Evolutionary conservation across 805 yeast genomes (phyloP).

Genomic region (Torulaspora maleeae): DNA sequence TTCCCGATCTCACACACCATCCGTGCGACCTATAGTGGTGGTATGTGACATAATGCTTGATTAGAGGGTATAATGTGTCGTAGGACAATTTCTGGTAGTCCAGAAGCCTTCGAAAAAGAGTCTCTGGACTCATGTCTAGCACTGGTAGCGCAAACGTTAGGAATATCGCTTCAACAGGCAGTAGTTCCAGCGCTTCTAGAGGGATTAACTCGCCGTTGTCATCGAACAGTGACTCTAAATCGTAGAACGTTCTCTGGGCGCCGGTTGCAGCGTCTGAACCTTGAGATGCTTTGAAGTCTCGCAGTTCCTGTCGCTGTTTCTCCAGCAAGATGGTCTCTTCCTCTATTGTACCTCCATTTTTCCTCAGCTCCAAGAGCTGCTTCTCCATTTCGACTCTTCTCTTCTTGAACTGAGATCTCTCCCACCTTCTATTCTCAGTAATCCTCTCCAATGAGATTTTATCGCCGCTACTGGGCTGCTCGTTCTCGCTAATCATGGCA

Average conservation of each 20-base stretch:
- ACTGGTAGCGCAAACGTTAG: constrained; percentile 54
- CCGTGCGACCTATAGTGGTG: constrained; percentile 85
- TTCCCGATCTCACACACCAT: constrained; percentile 91
- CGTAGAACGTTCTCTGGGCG: constrained; percentile 37
- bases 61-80: constrained; percentile 38
- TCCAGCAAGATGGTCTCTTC: constrained; percentile 32
- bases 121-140: constrained; percentile 34
- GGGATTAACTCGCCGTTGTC: constrained; percentile 28
- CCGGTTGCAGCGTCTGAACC: background rate
- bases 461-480: constrained; percentile 31
- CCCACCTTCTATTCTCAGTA: constrained; percentile 65
- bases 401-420: constrained; percentile 66
- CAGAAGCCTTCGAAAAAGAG: constrained; percentile 16
- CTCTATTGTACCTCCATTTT: constrained; percentile 32
- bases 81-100: constrained; percentile 13
- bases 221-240: constrained; percentile 20
- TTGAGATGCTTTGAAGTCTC: constrained; percentile 33
- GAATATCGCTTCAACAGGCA: constrained; percentile 73
- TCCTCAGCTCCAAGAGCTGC: constrained; percentile 40
- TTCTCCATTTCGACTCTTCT: constrained; percentile 60
- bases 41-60: constrained; percentile 64
- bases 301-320: constrained; percentile 32
- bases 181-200: constrained; percentile 51
- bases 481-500: constrained; percentile 43
- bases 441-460: constrained; percentile 62